These are phyloP conservation scores for Neurospora tetraspora DNA, from an alignment of 495 filamentous ascomycete species.

Conservation along the genomic window DNA sequence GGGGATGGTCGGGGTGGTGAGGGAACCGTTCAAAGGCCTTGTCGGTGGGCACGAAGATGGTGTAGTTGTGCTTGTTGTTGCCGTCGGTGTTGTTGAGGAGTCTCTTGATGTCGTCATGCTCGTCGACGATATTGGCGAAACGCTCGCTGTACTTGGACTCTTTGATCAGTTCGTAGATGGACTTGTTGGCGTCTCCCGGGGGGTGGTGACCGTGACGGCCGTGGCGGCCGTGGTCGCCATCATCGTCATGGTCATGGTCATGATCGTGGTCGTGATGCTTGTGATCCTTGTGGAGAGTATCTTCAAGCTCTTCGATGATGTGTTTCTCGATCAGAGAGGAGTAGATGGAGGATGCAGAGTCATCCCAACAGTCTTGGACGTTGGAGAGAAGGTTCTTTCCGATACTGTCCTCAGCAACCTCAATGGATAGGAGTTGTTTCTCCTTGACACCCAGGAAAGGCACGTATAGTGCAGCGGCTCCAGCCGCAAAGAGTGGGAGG, in stretches of 20 bases:
- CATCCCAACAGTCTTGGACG: conserved; percentile 12
- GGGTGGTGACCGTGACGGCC: conserved; percentile 13
- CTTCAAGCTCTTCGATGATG: conserved; percentile 5
- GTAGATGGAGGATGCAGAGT: conserved; percentile 8
- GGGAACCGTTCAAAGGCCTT: conserved; percentile 61
- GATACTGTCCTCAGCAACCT: conserved; percentile 37
- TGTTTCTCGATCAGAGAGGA: conserved; percentile 5
- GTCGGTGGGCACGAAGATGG: conserved; percentile 72
- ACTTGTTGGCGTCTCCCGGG: conserved; percentile 43
- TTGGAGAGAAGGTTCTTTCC: conserved; percentile 19
- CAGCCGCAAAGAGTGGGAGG: conserved; percentile 40
- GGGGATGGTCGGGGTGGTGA: conserved; percentile 32
- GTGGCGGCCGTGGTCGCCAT: neutral
- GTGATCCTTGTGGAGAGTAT: conserved; percentile 17
- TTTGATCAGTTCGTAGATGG: conserved; percentile 67
- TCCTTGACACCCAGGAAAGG: neutral
- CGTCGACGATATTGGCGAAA: conserved; percentile 61
- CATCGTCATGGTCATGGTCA: neutral
- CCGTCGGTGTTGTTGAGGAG: conserved; percentile 52
- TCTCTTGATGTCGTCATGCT: conserved; percentile 57
- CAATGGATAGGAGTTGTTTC: conserved; percentile 45
- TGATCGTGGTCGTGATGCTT: conserved; percentile 22
- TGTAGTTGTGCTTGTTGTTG: conserved; percentile 47
- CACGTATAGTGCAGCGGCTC: conserved; percentile 32
- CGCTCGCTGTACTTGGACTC: conserved; percentile 64